Base-by-base conservation (phyloP, 2,329 filamentous ascomycete species). In the Leptographium wingfieldii region DNA sequence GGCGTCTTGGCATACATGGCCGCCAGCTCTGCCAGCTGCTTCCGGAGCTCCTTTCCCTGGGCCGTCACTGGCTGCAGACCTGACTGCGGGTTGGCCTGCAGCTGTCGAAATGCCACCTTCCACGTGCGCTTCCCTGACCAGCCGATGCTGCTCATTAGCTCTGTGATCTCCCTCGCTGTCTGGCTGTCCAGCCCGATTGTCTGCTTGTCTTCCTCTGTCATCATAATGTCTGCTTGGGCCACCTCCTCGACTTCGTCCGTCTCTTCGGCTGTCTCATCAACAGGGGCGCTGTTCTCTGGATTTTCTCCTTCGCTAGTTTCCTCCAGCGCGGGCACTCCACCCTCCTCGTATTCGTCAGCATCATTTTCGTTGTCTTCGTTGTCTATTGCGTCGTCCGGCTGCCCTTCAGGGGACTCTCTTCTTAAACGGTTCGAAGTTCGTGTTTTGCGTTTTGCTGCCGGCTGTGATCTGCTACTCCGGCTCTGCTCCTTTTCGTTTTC, bases 41-140 rank as follows among this genome's bases (percentile, higher is more conserved):
- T 1, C 60, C 59, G 60, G 6, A 64, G 54, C 5, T 49, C 12
- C 2, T 33, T 43, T 9, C 58, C 59, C 12, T 49, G 16, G 4
- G 6, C 2, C 29, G 60, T 60, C 19, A 33, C 46, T 7, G 63
- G 61, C 52, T n/a, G 14, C 19, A 10, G 52, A 16, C 48, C 60
- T 31, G 33, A 35, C 27, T 53, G 38, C n/a, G 57, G 14, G 16
- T 57, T 49, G 3, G 22, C 22, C 3, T 27, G 31, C 22, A 56
- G 35, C 48, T 56, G 54, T n/a, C 56, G 43, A 7, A 63, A 57
- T 2, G 46, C 25, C 5, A 55, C 43, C 22, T 62, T 62, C 64
- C 64, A 65, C 31, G 49, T 59, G 7, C 29, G 49, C 48, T 49
- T 59, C 3, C 59, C 63, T 1, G 62, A 61, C 64, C 64, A 65